Percentiles rank a stretch among this genome's conserved stretches.
Evolutionary conservation across 495 filamentous ascomycete species (phyloP).

Genomic region (Lepraria neglecta): DNA sequence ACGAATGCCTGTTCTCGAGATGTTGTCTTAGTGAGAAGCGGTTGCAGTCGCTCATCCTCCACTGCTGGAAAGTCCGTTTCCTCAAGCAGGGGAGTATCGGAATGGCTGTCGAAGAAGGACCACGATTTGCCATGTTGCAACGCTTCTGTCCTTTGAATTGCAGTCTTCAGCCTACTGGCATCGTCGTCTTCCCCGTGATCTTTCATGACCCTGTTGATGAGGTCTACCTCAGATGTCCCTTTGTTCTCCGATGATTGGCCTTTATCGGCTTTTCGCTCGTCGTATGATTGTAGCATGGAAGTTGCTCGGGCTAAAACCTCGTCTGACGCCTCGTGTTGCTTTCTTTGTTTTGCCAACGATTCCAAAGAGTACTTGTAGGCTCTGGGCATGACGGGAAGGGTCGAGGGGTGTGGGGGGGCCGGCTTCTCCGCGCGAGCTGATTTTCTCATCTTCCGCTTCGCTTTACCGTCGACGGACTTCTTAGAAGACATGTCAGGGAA

Average conservation of each 20-base stretch:
- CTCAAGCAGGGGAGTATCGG: conserved; percentile 25
- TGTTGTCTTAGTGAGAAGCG: conserved; percentile 26
- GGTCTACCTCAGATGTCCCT: conserved; percentile 37
- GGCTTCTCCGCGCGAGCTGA: conserved; percentile 2
- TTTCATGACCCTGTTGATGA: conserved; percentile 40
- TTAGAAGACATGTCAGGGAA: neutral
- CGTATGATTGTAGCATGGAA: conserved; percentile 37
- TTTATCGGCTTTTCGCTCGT: conserved; percentile 29
- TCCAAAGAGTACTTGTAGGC: conserved; percentile 61
- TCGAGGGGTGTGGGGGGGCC: conserved; percentile 27
- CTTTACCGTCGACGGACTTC: neutral
- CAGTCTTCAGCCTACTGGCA: conserved; percentile 55
- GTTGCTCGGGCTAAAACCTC: conserved; percentile 49
- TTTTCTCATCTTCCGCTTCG: conserved; percentile 5
- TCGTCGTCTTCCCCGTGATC: conserved; percentile 50
- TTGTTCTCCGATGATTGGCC: conserved; percentile 18
- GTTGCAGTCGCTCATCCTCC: conserved; percentile 9
- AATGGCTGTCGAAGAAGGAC: conserved; percentile 56
- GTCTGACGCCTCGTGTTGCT: conserved; percentile 51
- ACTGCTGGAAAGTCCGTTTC: conserved; percentile 10
- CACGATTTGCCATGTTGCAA: conserved; percentile 53
- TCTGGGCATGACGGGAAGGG: conserved; percentile 45
- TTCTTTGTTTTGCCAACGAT: conserved; percentile 53
- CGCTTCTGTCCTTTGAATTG: conserved; percentile 70
- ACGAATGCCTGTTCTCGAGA: conserved; percentile 58